phyloP scores from a whole-genome alignment of 352 stramenopile genomes.

The Pythium dissimile region DNA sequence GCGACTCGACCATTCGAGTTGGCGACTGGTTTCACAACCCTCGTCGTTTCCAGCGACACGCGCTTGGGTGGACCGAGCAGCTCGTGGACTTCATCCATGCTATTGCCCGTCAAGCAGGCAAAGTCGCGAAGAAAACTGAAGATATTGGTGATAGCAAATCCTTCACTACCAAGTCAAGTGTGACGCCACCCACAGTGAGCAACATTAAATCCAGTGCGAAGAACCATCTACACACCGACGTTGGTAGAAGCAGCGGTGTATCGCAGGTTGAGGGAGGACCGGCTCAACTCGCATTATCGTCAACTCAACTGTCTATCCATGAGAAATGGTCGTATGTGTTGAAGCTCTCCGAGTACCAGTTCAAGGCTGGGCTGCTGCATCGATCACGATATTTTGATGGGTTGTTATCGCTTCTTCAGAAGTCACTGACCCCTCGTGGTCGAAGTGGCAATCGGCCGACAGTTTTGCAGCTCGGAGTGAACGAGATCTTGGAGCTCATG shows the following conservation, averaged over 20 bases:
- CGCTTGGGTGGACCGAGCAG: constrained; percentile 79
- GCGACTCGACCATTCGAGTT: constrained; percentile 47
- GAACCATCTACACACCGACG: constrained; percentile 34
- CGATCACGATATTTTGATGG: constrained; percentile 77
- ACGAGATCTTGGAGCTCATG: constrained; percentile 74
- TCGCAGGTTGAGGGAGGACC: constrained; percentile 3
- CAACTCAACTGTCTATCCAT: constrained; percentile 40
- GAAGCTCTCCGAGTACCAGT: constrained; percentile 81
- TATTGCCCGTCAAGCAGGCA: constrained; percentile 47
- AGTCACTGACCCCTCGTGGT: constrained; percentile 55
- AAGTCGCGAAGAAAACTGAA: constrained; percentile 17
- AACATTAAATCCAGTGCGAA: constrained; percentile 8
- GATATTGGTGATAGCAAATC: constrained; percentile 13
- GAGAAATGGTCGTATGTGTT: constrained; percentile 84
- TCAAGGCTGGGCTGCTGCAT: constrained; percentile 71
- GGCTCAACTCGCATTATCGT: not conserved
- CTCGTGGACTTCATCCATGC: constrained; percentile 73
- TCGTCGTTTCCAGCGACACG: constrained; percentile 59
- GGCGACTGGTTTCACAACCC: constrained; percentile 85
- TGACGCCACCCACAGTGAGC: too few relatives aligned
- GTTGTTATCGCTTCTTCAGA: constrained; percentile 74
- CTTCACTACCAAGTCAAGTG: not conserved
- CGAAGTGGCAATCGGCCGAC: constrained; percentile 35
- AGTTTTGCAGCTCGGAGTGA: constrained; percentile 58
- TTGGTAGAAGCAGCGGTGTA: constrained; percentile 8